These are phyloP conservation scores for Pseudocercospora ulei DNA, from an alignment of 2,329 filamentous ascomycete species.

Conservation along the genomic window DNA sequence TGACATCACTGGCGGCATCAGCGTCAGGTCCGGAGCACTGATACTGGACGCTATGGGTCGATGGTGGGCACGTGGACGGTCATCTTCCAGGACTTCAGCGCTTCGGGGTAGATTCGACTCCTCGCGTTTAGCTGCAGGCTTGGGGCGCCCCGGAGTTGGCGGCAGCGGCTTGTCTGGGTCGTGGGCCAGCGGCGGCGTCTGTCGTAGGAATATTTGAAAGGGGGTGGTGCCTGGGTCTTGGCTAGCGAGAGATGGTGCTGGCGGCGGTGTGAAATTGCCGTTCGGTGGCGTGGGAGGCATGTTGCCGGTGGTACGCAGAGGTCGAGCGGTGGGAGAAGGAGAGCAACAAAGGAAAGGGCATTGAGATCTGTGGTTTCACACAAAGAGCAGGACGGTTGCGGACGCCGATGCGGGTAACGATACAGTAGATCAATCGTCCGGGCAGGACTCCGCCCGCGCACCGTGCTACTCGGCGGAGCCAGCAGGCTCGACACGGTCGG, in stretches of 20 bases:
- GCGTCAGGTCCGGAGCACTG: constrained; percentile 27
- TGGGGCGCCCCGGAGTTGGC: constrained; percentile 22
- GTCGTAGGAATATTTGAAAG: constrained; percentile 31
- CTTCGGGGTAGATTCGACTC: constrained; percentile 17
- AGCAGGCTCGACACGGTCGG: constrained; percentile 1
- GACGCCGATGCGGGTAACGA: too few relatives aligned
- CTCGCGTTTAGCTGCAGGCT: constrained; percentile 32
- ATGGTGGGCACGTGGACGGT: constrained; percentile 21
- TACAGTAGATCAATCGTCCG: too few relatives aligned
- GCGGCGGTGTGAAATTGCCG: too few relatives aligned
- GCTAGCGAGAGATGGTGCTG: constrained; percentile 22
- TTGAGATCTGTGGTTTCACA: too few relatives aligned
- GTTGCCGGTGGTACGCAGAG: too few relatives aligned
- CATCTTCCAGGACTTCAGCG: constrained; percentile 22
- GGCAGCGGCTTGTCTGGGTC: constrained; percentile 31
- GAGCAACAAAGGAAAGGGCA: too few relatives aligned
- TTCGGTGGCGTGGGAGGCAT: too few relatives aligned
- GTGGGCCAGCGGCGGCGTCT: constrained; percentile 27
- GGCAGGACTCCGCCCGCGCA: too few relatives aligned
- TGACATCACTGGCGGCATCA: constrained; percentile 8
- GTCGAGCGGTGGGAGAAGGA: too few relatives aligned
- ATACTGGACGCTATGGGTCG: constrained; percentile 28
- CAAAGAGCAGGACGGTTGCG: too few relatives aligned
- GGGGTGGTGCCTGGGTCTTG: constrained; percentile 28
- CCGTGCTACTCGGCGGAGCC: not conserved